Conservation (phyloP, 768 basidiomycete species). For the Heimioporus sp. region DNA sequence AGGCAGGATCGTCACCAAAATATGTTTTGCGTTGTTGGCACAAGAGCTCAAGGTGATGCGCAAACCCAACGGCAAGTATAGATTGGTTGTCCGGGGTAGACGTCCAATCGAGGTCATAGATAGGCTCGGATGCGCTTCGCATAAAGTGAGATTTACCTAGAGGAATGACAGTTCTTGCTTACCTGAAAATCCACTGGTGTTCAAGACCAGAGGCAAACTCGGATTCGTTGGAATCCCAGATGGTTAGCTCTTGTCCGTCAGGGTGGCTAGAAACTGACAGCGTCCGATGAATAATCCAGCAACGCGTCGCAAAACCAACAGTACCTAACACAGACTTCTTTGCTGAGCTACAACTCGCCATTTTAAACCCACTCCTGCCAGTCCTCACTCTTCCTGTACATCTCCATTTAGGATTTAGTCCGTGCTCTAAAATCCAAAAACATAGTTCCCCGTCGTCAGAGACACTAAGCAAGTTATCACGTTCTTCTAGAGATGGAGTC, state of each 20-base stretch:
- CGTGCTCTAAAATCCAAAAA: slow-evolving; percentile 77
- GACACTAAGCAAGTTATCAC: slow-evolving; percentile 79
- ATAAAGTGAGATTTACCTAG: neutral
- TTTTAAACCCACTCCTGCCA: slow-evolving; percentile 58
- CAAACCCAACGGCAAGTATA: slow-evolving; percentile 86
- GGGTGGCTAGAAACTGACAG: slow-evolving; percentile 54
- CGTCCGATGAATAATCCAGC: slow-evolving; percentile 3
- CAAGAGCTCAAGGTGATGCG: slow-evolving; percentile 76
- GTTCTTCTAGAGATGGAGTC: slow-evolving; percentile 44
- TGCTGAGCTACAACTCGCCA: slow-evolving; percentile 83
- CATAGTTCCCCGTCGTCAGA: slow-evolving; percentile 75
- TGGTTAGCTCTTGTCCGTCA: slow-evolving; percentile 78
- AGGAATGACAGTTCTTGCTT: slow-evolving; percentile 12
- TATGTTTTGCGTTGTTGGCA: slow-evolving; percentile 93
- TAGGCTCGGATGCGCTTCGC: slow-evolving; percentile 43
- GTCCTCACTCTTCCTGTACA: slow-evolving; percentile 77
- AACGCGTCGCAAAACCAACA: slow-evolving; percentile 20
- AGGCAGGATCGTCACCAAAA: slow-evolving; percentile 77
- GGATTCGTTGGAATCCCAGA: slow-evolving; percentile 95
- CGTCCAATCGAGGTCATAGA: slow-evolving; percentile 91
- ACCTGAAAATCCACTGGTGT: slow-evolving; percentile 64
- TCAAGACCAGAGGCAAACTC: slow-evolving; percentile 92
- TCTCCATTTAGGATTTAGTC: slow-evolving; percentile 44
- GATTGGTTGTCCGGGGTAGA: slow-evolving; percentile 89
- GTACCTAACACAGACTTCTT: slow-evolving; percentile 89